Evolutionary conservation across 129 eudicot species (phyloP).

Genomic region (Glebionis coronaria): DNA sequence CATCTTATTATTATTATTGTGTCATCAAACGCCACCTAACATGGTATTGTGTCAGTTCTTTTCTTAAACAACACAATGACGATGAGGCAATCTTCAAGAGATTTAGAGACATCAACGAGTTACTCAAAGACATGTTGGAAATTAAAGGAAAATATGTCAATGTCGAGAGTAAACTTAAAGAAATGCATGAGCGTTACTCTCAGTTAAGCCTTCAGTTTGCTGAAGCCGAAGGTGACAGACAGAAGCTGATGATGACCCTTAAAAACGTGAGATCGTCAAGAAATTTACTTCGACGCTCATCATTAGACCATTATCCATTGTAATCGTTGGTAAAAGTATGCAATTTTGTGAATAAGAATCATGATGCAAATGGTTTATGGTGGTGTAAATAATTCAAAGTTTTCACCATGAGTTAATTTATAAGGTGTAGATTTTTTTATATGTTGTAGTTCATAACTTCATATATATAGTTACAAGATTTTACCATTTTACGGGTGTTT

Average conservation of each 20-base stretch:
- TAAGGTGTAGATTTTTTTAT: slow-evolving; percentile 14
- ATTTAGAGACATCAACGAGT: slow-evolving; percentile 82
- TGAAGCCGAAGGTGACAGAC: slow-evolving; percentile 98
- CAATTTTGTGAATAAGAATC: slow-evolving; percentile 35
- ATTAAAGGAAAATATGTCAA: slow-evolving; percentile 60
- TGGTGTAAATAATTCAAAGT: slow-evolving; percentile 31
- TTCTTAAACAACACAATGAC: slow-evolving; percentile 83
- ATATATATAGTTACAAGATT: slow-evolving; percentile 37
- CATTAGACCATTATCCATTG: slow-evolving; percentile 28
- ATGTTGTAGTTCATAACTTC: slow-evolving; percentile 25
- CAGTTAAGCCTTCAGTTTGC: slow-evolving; percentile 91
- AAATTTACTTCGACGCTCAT: slow-evolving; percentile 45
- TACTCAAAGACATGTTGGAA: slow-evolving; percentile 80
- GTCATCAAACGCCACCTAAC: slow-evolving; percentile 2
- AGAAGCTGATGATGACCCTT: slow-evolving; percentile 80
- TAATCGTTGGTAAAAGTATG: slow-evolving; percentile 8
- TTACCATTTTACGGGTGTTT: slow-evolving; percentile 41
- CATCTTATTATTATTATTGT: not conserved
- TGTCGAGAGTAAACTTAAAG: slow-evolving; percentile 67
- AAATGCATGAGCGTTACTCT: slow-evolving; percentile 96
- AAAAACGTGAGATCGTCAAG: slow-evolving; percentile 65
- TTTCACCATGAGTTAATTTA: slow-evolving; percentile 28
- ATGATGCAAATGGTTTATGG: slow-evolving; percentile 23
- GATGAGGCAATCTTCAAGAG: slow-evolving; percentile 84
- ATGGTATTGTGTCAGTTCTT: slow-evolving; percentile 46